A percentile compares a stretch with the other conserved stretches of the same genome.
Evolutionary conservation across 2,329 filamentous ascomycete species (phyloP).

Genomic region (Lasiodiplodia gonubiensis): DNA sequence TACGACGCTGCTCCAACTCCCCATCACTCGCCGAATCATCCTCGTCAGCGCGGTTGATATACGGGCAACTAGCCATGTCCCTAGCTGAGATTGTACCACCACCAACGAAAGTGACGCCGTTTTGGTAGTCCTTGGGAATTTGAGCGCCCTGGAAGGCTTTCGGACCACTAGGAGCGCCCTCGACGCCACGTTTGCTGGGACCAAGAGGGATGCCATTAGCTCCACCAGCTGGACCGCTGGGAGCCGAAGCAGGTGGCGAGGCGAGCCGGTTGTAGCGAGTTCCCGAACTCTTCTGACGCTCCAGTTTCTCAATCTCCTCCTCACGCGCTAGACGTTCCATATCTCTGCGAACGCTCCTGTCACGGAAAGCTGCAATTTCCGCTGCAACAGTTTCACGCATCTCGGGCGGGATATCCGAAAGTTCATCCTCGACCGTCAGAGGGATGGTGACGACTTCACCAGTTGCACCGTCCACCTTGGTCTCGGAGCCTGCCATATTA

Average conservation of each 20-base stretch:
- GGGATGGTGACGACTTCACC: conserved; percentile 91
- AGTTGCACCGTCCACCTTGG: conserved; percentile 62
- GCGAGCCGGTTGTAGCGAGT: conserved; percentile 69
- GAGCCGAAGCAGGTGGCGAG: conserved; percentile 69
- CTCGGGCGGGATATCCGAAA: conserved; percentile 93
- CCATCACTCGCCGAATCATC: conserved; percentile 87
- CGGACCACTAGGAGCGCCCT: conserved; percentile 76
- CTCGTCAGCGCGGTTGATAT: conserved; percentile 75
- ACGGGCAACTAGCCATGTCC: conserved; percentile 59
- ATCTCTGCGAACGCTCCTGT: conserved; percentile 86
- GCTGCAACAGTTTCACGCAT: conserved; percentile 94
- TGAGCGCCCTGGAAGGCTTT: conserved; percentile 64
- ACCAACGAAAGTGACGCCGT: conserved; percentile 82
- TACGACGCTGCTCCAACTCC: conserved; percentile 76
- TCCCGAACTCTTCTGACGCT: conserved; percentile 74
- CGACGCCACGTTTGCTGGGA: conserved; percentile 69
- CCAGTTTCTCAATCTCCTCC: conserved; percentile 88
- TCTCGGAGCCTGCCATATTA: conserved; percentile 62
- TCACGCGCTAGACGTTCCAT: conserved; percentile 85
- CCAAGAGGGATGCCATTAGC: conserved; percentile 79
- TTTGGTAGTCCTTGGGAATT: conserved; percentile 74
- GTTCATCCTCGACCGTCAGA: conserved; percentile 80
- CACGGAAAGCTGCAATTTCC: conserved; percentile 93
- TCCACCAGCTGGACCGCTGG: conserved; percentile 65
- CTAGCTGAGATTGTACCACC: conserved; percentile 58